phyloP scores from a whole-genome alignment of 2,329 filamentous ascomycete genomes.

The Ophiostoma angusticollis region DNA sequence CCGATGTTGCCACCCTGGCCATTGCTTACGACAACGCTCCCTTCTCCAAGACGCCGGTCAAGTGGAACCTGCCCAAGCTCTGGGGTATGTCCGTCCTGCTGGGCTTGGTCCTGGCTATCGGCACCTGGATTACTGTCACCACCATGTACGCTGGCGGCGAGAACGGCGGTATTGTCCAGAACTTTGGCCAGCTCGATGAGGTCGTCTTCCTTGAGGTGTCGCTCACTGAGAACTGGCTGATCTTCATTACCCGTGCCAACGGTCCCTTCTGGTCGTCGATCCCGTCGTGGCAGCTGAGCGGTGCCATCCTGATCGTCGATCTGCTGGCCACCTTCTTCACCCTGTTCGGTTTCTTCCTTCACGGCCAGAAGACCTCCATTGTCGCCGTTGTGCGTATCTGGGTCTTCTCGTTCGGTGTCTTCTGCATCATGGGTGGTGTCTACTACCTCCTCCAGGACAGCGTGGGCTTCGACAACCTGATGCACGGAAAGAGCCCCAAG shows the following conservation, averaged over 20 bases:
- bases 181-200: slow-evolving; percentile 69
- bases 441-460: slow-evolving; percentile 77
- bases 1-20: slow-evolving; percentile 80
- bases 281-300: slow-evolving; percentile 71
- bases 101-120: slow-evolving; percentile 65
- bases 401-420: slow-evolving; percentile 83
- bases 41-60: slow-evolving; percentile 73
- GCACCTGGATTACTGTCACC: slow-evolving; percentile 80
- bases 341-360: slow-evolving; percentile 72
- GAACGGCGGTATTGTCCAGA: slow-evolving; percentile 77
- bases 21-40: slow-evolving; percentile 91
- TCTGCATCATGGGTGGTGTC: slow-evolving; percentile 57
- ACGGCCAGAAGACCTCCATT: slow-evolving; percentile 51
- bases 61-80: slow-evolving; percentile 89
- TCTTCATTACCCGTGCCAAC: slow-evolving; percentile 90
- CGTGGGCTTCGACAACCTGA: slow-evolving; percentile 75
- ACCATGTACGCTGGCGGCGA: slow-evolving; percentile 62
- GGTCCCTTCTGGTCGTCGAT: slow-evolving; percentile 85
- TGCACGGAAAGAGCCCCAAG: slow-evolving; percentile 81
- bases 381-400: slow-evolving; percentile 80
- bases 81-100: slow-evolving; percentile 87
- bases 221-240: slow-evolving; percentile 88
- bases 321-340: slow-evolving; percentile 76
- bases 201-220: slow-evolving; percentile 84
- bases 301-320: slow-evolving; percentile 70